Evolutionary conservation across 1,284 basidiomycete genomes (phyloP).

Genomic region (Cryptococcus floricola): DNA sequence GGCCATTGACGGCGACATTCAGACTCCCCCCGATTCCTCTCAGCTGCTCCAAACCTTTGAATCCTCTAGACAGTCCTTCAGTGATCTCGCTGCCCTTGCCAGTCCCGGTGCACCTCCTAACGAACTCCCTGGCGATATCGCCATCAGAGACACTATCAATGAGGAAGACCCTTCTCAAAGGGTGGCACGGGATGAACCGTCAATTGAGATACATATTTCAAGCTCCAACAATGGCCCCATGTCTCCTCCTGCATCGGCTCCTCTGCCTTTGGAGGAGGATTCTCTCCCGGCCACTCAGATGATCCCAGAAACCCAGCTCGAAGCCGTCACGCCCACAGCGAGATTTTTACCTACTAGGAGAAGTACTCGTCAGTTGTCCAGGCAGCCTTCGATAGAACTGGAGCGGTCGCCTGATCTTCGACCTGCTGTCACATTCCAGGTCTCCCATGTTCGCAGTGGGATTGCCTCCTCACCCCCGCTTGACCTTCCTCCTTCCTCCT

Average conservation of each 20-base stretch:
- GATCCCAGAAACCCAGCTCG: background rate
- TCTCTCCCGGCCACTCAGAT: constrained; percentile 13
- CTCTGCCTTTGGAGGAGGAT: background rate
- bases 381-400: background rate
- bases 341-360: constrained; percentile 1
- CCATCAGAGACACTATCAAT: constrained; percentile 18
- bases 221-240: constrained; percentile 12
- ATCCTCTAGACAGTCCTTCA: constrained; percentile 8
- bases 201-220: constrained; percentile 1
- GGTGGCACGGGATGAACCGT: background rate
- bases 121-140: constrained; percentile 15
- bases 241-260: constrained; percentile 15
- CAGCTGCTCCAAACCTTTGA: background rate
- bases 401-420: background rate
- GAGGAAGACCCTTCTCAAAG: constrained; percentile 15
- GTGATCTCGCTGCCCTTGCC: constrained; percentile 8
- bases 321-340: background rate
- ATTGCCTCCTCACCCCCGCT: background rate
- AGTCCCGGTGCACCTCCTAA: constrained; percentile 7
- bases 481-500: background rate
- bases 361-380: constrained; percentile 5
- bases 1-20: background rate
- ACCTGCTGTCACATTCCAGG: background rate
- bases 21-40: background rate
- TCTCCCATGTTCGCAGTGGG: background rate